These are phyloP conservation scores for Maudiozyma humilis DNA, from an alignment of 1,139 yeast genomes.

Conservation along the genomic window DNA sequence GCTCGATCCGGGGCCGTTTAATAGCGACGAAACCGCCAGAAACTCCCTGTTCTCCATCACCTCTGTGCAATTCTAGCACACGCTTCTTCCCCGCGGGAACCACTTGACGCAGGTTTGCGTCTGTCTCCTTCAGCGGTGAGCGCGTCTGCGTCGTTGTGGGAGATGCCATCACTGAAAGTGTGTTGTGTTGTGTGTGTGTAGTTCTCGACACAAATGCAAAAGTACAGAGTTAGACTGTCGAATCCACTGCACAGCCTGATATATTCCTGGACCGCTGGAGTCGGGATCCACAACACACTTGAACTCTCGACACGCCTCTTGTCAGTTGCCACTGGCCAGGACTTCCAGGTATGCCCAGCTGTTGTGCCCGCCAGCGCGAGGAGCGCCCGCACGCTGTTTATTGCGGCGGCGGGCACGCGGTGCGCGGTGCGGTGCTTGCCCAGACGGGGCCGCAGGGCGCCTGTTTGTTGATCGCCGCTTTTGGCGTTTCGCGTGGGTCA, in stretches of 20 bases:
- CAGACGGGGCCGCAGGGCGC: no score
- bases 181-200: no score
- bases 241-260: no score
- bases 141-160: slow-evolving; percentile 17
- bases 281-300: no score
- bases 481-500: not conserved
- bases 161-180: slow-evolving; percentile 8
- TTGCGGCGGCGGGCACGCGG: not conserved
- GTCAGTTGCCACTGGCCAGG: no score
- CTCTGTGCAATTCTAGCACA: not conserved
- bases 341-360: no score
- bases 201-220: no score
- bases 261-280: not conserved
- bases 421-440: no score
- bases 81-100: slow-evolving; percentile 5
- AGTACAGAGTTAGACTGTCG: no score
- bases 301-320: no score
- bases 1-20: slow-evolving; percentile 19
- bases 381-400: not conserved
- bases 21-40: not conserved
- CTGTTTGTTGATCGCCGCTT: not conserved
- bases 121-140: slow-evolving; percentile 31
- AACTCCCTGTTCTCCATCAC: not conserved
- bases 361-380: no score
- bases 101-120: slow-evolving; percentile 22